Conservation (phyloP, 2,329 filamentous ascomycete species). For the Phoma herbarum region DNA sequence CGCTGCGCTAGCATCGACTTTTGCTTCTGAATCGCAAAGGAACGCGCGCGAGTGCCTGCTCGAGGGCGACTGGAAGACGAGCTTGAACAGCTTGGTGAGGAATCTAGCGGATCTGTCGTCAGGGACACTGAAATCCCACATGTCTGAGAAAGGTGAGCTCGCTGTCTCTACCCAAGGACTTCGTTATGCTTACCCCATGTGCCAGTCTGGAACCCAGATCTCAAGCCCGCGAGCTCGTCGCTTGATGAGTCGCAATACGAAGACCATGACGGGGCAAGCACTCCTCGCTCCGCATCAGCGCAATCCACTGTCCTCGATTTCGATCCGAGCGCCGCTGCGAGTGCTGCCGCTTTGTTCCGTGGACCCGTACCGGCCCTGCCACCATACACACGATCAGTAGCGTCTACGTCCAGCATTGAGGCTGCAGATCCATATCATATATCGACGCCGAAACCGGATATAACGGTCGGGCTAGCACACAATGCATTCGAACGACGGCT, state of each 20-base stretch:
- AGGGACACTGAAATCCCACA: background rate
- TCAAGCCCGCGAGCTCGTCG: background rate
- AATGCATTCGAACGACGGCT: too few species aligned
- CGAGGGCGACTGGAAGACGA: background rate
- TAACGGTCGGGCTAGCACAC: too few species aligned
- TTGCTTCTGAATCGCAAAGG: background rate
- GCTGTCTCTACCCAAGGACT: too few species aligned
- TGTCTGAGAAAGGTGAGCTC: background rate
- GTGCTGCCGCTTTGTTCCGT: too few species aligned
- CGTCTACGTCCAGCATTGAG: too few species aligned
- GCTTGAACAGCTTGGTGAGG: background rate
- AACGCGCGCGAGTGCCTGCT: background rate
- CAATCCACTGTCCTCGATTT: background rate
- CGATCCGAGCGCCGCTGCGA: too few species aligned
- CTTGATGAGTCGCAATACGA: background rate
- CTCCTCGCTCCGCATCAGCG: too few species aligned
- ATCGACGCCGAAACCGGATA: too few species aligned
- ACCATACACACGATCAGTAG: too few species aligned
- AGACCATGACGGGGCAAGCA: background rate
- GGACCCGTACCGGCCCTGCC: too few species aligned
- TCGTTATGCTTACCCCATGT: too few species aligned
- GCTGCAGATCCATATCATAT: too few species aligned
- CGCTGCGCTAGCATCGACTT: background rate
- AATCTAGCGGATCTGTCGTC: background rate
- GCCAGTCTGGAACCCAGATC: background rate